These are phyloP conservation scores for Russula vinacea DNA, from an alignment of 768 basidiomycete genomes.

Conservation along the genomic window DNA sequence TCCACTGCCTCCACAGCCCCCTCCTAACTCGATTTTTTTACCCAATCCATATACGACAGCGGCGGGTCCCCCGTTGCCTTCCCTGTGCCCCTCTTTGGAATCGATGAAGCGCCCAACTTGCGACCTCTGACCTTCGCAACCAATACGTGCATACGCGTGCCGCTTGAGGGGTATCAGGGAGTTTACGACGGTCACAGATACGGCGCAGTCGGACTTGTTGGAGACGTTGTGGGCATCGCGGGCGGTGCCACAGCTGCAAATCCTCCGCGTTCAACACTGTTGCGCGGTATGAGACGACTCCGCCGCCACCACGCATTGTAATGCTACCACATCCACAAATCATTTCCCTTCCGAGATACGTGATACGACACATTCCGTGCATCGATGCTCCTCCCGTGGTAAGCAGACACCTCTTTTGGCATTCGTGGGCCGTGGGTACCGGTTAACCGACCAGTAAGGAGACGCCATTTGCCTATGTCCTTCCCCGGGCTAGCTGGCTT, in stretches of 20 bases:
- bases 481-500: not conserved
- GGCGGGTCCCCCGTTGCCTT: not conserved
- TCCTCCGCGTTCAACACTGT: too few relatives aligned
- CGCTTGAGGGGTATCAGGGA: slow-evolving; percentile 9
- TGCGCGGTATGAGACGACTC: too few relatives aligned
- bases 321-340: too few relatives aligned
- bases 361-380: too few relatives aligned
- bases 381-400: too few relatives aligned
- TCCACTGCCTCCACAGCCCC: not conserved
- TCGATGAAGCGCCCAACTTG: slow-evolving; percentile 8
- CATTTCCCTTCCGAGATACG: too few relatives aligned
- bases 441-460: too few relatives aligned
- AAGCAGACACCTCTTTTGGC: not conserved
- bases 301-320: too few relatives aligned
- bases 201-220: not conserved
- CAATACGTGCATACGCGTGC: not conserved
- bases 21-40: slow-evolving; percentile 3
- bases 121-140: not conserved
- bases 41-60: slow-evolving; percentile 12
- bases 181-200: slow-evolving; percentile 17
- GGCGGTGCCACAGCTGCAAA: too few relatives aligned
- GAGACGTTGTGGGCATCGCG: slow-evolving; percentile 1
- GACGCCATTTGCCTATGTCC: not conserved
- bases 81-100: slow-evolving; percentile 3
- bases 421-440: too few relatives aligned